These are phyloP conservation scores for Neonectria neomacrospora DNA, from an alignment of 2,329 filamentous ascomycete species.

Conservation along the genomic window DNA sequence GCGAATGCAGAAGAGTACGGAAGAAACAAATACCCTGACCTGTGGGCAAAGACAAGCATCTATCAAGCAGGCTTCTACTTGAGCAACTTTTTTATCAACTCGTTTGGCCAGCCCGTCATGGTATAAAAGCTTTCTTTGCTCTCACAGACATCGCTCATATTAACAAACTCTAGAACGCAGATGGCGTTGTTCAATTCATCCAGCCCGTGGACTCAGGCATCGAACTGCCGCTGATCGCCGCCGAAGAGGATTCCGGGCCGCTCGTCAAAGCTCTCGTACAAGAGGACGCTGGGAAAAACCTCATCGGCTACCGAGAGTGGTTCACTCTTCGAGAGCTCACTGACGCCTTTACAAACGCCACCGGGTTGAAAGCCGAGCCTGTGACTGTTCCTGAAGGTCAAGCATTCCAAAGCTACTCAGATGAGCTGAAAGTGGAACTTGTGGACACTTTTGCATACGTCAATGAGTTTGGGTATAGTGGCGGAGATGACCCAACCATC, in stretches of 20 bases:
- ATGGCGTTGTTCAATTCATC: conserved; percentile 37
- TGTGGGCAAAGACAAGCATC: conserved; percentile 40
- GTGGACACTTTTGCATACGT: neutral
- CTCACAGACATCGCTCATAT: neutral
- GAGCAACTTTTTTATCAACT: conserved; percentile 25
- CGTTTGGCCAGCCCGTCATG: conserved; percentile 8
- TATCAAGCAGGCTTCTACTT: conserved; percentile 35
- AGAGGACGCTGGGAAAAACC: conserved; percentile 34
- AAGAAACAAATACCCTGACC: conserved; percentile 23
- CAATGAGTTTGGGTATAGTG: neutral
- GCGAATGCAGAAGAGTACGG: conserved; percentile 48
- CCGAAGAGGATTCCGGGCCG: conserved; percentile 41
- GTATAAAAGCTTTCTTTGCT: neutral
- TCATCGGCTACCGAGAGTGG: conserved; percentile 42
- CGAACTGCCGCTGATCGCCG: conserved; percentile 39
- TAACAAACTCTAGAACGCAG: conserved; percentile 20
- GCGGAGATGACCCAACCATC: neutral
- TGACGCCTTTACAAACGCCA: neutral
- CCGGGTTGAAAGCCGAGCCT: neutral
- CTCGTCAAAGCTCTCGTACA: conserved; percentile 39
- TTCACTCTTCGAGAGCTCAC: conserved; percentile 20
- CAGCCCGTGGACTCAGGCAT: conserved; percentile 22
- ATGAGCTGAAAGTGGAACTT: neutral
- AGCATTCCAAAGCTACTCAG: neutral
- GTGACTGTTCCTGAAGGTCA: neutral